These are phyloP conservation scores for Penicillium fimorum DNA, from an alignment of 495 filamentous ascomycete species.

Conservation along the genomic window DNA sequence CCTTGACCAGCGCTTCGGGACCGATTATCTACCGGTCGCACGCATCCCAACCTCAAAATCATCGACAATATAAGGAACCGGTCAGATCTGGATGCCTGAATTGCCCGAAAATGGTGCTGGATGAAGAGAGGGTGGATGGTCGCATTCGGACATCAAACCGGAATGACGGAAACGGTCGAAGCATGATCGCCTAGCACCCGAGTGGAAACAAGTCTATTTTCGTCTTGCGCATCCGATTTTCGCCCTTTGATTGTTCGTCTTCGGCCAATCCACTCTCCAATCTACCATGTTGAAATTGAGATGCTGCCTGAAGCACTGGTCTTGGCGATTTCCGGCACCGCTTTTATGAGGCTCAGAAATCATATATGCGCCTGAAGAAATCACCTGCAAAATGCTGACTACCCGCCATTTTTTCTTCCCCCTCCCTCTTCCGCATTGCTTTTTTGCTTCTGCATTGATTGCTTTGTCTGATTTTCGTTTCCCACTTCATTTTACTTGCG, in stretches of 20 bases:
- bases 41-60: not conserved
- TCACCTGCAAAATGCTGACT: not conserved
- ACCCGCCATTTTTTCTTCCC: not conserved
- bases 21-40: conserved; percentile 10
- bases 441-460: not conserved
- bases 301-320: conserved; percentile 11
- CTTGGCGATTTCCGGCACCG: conserved; percentile 16
- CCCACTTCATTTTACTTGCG: not conserved
- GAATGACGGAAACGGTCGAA: conserved; percentile 31
- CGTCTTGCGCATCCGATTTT: conserved; percentile 1
- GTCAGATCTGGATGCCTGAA: conserved; percentile 4
- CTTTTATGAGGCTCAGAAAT: conserved; percentile 8
- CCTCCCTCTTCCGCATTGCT: not conserved
- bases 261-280: conserved; percentile 6
- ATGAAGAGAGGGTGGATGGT: conserved; percentile 18
- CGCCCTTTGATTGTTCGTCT: not conserved
- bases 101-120: not conserved
- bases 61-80: conserved; percentile 3
- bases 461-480: not conserved
- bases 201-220: conserved; percentile 2
- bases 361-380: not conserved
- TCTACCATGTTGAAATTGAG: not conserved
- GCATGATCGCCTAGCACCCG: conserved; percentile 10
- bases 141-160: conserved; percentile 20
- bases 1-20: conserved; percentile 17